These are phyloP conservation scores for Didymella sp. DNA, from an alignment of 2,329 filamentous ascomycete species.

Conservation along the genomic window DNA sequence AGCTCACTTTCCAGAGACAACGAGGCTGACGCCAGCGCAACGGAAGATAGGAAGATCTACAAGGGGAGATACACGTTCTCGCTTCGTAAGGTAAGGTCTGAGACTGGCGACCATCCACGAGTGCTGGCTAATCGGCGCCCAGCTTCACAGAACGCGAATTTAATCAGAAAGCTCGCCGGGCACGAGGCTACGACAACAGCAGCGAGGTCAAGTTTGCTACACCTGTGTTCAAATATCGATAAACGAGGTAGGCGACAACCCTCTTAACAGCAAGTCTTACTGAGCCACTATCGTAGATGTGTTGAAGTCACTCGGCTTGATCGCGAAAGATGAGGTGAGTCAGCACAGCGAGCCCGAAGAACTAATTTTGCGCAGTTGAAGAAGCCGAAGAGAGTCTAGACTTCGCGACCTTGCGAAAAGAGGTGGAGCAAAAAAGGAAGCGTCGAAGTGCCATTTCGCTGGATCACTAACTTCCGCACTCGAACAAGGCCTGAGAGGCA, in stretches of 20 bases:
- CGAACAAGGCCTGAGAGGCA: background rate
- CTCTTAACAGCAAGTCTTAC: background rate
- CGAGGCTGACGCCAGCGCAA: background rate
- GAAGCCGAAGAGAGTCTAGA: background rate
- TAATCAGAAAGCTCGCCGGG: background rate
- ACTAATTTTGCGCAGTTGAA: constrained; percentile 15
- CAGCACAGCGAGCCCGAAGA: background rate
- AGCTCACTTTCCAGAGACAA: background rate
- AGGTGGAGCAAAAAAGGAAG: constrained; percentile 1
- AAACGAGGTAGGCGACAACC: background rate
- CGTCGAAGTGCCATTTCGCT: constrained; percentile 4
- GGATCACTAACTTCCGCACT: background rate
- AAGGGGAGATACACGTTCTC: background rate
- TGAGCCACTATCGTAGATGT: background rate
- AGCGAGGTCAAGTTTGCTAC: background rate
- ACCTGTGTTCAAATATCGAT: background rate
- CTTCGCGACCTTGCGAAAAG: constrained; percentile 6
- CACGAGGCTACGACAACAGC: background rate
- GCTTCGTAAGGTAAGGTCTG: background rate
- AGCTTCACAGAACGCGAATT: background rate
- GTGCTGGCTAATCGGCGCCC: background rate
- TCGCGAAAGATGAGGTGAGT: background rate
- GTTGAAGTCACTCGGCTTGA: background rate
- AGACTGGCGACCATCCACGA: background rate
- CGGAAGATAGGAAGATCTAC: background rate